Conservation (phyloP, 306 rosid species). For the Lablab purpureus region DNA sequence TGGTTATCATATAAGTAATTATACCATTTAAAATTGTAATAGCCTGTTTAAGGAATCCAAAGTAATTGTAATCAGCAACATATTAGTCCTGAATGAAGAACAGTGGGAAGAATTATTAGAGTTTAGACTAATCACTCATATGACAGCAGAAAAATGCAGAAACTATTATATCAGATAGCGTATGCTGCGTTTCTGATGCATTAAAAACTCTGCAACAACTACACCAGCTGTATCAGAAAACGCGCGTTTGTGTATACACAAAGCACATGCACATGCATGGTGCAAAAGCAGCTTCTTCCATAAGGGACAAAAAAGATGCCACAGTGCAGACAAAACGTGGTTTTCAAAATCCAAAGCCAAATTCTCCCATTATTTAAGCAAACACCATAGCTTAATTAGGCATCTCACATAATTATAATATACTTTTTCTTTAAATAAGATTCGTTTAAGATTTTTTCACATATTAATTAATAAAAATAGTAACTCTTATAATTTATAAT, state of each 20-base stretch:
- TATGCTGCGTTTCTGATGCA: constrained; percentile 42
- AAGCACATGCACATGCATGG: constrained; percentile 45
- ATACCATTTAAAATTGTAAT: no score
- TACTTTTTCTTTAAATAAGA: no score
- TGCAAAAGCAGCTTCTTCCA: not conserved
- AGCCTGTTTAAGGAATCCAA: no score
- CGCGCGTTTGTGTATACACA: not conserved
- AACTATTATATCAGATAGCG: not conserved
- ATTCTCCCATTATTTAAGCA: not conserved
- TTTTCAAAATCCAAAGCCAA: constrained; percentile 25
- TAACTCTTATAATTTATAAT: no score
- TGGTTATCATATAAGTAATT: no score
- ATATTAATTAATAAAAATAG: no score
- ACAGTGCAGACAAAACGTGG: not conserved
- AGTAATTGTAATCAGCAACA: no score
- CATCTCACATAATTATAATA: not conserved
- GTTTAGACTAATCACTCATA: not conserved
- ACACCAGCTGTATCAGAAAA: constrained; percentile 32
- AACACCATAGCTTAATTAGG: not conserved
- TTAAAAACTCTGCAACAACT: constrained; percentile 3
- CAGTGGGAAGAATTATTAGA: no score
- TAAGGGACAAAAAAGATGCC: constrained; percentile 43
- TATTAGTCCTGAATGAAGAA: no score
- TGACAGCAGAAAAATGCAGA: not conserved
- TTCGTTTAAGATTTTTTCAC: no score